Conservation (phyloP, 495 filamentous ascomycete genomes). For the Xylona heveae region DNA sequence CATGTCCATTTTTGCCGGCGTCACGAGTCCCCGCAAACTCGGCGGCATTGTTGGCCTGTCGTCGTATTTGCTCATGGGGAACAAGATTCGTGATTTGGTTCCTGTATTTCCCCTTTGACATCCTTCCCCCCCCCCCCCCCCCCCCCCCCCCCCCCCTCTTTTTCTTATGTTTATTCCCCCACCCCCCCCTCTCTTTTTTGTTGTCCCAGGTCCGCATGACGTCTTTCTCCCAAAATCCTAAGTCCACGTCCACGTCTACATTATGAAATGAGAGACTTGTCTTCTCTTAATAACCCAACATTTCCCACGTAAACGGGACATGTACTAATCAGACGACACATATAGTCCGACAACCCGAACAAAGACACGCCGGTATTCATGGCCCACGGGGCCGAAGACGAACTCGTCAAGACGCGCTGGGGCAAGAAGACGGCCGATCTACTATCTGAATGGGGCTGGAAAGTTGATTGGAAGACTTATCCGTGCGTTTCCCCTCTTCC, state of each 20-base stretch:
- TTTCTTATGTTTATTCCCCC: too few relatives aligned
- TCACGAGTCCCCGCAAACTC: conserved; percentile 54
- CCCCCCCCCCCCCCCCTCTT: too few relatives aligned
- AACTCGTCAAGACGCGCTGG: conserved; percentile 42
- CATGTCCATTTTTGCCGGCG: conserved; percentile 38
- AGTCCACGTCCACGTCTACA: too few relatives aligned
- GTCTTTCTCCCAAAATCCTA: too few relatives aligned
- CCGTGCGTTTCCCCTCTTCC: conserved; percentile 9
- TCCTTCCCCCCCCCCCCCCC: too few relatives aligned
- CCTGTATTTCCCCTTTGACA: too few relatives aligned
- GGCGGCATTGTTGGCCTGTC: conserved; percentile 78
- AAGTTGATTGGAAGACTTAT: conserved; percentile 60
- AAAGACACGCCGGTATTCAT: conserved; percentile 70
- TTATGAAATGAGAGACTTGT: too few relatives aligned
- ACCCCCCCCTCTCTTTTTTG: too few relatives aligned
- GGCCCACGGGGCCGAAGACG: conserved; percentile 61
- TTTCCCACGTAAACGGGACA: too few relatives aligned
- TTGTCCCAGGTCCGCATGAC: too few relatives aligned
- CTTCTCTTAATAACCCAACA: too few relatives aligned
- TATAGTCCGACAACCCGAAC: conserved; percentile 46
- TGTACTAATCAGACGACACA: too few relatives aligned
- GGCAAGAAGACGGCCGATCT: conserved; percentile 40
- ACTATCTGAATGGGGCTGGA: conserved; percentile 42
- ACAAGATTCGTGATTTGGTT: conserved; percentile 44
- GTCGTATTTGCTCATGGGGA: conserved; percentile 55